Conservation (phyloP, 176 grass and related monocot species). For the Paspalum vaginatum region DNA sequence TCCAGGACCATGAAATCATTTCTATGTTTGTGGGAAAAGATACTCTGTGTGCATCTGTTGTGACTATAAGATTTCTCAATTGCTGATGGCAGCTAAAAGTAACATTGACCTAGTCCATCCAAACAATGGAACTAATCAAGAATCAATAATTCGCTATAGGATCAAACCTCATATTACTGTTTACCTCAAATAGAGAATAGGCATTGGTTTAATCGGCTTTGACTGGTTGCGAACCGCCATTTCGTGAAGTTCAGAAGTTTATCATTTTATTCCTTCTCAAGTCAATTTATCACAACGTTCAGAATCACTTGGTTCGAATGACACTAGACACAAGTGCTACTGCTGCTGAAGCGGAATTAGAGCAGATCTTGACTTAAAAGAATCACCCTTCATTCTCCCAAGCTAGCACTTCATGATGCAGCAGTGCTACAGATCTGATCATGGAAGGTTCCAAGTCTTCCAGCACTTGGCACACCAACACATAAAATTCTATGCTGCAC, state of each 20-base stretch:
- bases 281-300: neutral
- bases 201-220: neutral
- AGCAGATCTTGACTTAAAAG: neutral
- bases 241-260: neutral
- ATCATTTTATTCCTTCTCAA: slow-evolving; percentile 7
- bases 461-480: neutral
- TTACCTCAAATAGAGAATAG: slow-evolving; percentile 16
- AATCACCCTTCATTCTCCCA: neutral
- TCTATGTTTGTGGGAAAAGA: neutral
- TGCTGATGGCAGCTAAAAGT: neutral
- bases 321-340: neutral
- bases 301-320: slow-evolving; percentile 11
- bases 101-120: neutral
- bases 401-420: slow-evolving; percentile 1
- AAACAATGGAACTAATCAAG: neutral
- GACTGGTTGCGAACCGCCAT: neutral
- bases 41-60: neutral
- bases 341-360: neutral
- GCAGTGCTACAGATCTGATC: neutral
- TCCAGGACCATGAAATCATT: neutral
- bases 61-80: neutral
- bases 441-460: slow-evolving; percentile 6
- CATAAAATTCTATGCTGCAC: neutral
- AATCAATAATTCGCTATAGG: neutral
- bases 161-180: neutral